Base-by-base conservation (phyloP, 306 rosid species). In the Ammopiptanthus mongolicus region DNA sequence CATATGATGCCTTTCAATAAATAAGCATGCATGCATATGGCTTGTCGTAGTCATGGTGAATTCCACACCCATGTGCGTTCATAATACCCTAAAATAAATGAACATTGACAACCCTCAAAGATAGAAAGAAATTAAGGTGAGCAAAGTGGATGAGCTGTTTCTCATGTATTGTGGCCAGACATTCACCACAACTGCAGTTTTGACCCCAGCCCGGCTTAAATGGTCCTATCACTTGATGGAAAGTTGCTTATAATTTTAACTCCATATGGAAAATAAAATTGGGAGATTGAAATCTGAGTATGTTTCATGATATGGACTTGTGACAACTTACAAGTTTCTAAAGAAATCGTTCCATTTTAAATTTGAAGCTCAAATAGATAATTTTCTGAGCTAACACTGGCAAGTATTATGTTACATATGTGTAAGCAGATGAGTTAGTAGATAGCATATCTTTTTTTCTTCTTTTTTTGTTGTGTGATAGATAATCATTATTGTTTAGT, bases 61-160 rank as follows among this genome's bases (percentile, higher is more conserved):
- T 75, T 75, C 81, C 78, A 41, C 12, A 53, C 58, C 77, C 84
- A 83, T 80, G 84, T 79, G 87, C 73, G 6, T 56, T 70, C 83
- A 69, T 78, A 47, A 47, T 29, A 37, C 22, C 47, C 79, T 39
- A 28, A 78, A 79, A 79, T 83, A 83, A 83, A 83, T 79, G 79
- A 70, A 65, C 72, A 70, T 70, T 79, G 68, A 57, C 28, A 64
- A 70, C 31, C 73, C 52, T 56, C 72, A 48, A 51, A 59, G 46
- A 79, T 75, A 15, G 6, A 31, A 51, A 44, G 1, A 51, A 56
- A 28, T 25, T 19, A 28, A 71, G 9, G 47, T 2, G 34, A 17
- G 75, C 12, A 39, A 28, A 21, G 18, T 25, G 51, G 31, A 59
- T 69, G 78, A 74, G 81, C 78, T 76, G 69, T 59, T 22, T 46